Evolutionary conservation across 768 basidiomycete species (phyloP), one percentile per base, ranked within the genome.

Genomic region (Tricholoma sp.): DNA sequence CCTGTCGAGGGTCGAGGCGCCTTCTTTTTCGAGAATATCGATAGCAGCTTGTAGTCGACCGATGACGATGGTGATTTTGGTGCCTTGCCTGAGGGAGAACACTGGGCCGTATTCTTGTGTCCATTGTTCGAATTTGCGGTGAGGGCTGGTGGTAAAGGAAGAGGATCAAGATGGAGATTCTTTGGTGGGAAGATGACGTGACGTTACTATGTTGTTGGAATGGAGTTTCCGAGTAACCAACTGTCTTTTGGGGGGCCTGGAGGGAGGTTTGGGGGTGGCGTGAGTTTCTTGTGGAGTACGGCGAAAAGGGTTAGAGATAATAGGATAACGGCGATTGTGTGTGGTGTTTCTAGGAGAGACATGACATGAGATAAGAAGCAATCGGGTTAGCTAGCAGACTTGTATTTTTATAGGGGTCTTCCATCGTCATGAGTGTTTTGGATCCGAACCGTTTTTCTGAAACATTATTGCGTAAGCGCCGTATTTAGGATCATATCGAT

Each of bases 21-120:
- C 84, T 60, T 85, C 81, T 52, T 81, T 81, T 63, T 86, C 84
- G 83, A 86, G 82, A 56, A 86, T 79, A 19, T 86, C 83, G 0
- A 84, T 75, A 0, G 84, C 83, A 35, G 83, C 83, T 66, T 84
- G 67, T 51, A 81, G 65, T 2, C 81, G 70, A 0, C 80, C 79
- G 27, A 83, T 73, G 47, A 85, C 72, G 55, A 82, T 66, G 45
- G 75, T 71, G 9, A 71, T 73, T 9, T 68, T 69, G 11, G 72
- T 64, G 1, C 86, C 85, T 55, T 82, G 72, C 0, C 80, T 75
- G 2, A 87, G 66, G 0, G 81, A 78, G 61, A 85, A 83, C 7
- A 87, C 72, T 0, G 85, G 81, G 0, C 85, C 86, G 59, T 86
- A 86, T 59, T 78, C 65, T 63, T 83, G 75, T 6, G 80, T 78